Evolutionary conservation across 225 moss, liverwort and hornwort species (phyloP).

Genomic region (Pseudisothecium myosuroides): DNA sequence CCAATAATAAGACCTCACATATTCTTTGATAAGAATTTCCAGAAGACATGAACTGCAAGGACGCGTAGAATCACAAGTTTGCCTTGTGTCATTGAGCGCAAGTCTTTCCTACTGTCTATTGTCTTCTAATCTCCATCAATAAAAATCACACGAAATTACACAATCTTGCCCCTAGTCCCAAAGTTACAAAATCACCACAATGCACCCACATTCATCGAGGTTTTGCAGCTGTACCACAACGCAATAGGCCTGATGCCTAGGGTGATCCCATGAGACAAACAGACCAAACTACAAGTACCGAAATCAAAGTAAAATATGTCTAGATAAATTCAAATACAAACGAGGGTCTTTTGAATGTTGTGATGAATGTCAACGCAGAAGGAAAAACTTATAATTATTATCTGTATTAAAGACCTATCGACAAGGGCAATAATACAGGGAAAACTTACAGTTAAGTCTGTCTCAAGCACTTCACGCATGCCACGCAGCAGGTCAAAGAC

Average conservation of each 20-base stretch:
- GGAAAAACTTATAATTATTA: not conserved
- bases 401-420: not conserved
- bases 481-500: constrained; percentile 59
- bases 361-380: not conserved
- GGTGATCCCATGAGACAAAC: not conserved
- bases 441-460: constrained; percentile 53
- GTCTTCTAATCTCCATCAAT: not conserved
- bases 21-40: not conserved
- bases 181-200: not conserved
- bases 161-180: not conserved
- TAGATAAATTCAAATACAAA: not conserved
- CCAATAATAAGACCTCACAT: not conserved
- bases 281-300: not conserved
- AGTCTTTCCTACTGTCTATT: not conserved
- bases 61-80: not conserved
- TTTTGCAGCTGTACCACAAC: not conserved
- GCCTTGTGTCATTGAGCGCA: not conserved
- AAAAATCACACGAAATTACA: not conserved
- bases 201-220: not conserved
- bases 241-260: not conserved
- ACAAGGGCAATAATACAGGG: not conserved
- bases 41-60: not conserved
- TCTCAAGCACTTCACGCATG: constrained; percentile 68
- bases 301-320: not conserved
- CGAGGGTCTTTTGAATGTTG: not conserved